Evolutionary conservation across 768 basidiomycete genomes (phyloP), one percentile per base, ranked within the genome.

Genomic region (Agrocybe pediades): DNA sequence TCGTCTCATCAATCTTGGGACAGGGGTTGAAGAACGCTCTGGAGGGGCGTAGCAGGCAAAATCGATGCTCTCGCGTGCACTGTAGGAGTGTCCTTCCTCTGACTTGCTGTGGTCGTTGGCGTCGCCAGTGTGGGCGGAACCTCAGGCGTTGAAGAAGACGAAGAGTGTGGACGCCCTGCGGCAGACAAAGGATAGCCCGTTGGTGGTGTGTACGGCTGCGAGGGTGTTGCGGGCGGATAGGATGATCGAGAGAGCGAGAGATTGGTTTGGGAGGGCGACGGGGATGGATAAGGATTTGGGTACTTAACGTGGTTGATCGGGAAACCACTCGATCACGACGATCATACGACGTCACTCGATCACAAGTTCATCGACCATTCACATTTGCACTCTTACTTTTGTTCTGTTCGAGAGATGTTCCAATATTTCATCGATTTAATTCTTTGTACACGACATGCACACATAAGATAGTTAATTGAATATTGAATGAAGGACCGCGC

Each of bases 61-160:
- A 68, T 82, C 90, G 0, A 85, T 96, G 73, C 82, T 98, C 11
- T 86, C 95, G 0, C 78, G 94, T 66, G 90, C 86, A n/a, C 74
- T 98, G 49, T 96, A 98, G 74, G 95, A 96, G 56, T 95, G 94
- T 60, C 91, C 96, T 0, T 72, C 85, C 0, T 97, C 95, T 0
- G 97, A 95, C 0, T 63, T 92, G 13, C 75, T 99, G 0, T 97
- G 95, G 92, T 87, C 92, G 2, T 83, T 96, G 82, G 83, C 91
- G 2, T 91, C n/a, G n/a, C n/a, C n/a, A n/a, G n/a, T 98, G 48
- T 95, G 93, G 92, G 79, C 86, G n/a, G 96, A 98, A 65, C 83
- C 91, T 1, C 88, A 95, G 9, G 92, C 94, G 24, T 84, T 83
- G 51, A 83, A 96, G 41, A 98, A 98, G 74, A 83, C 88, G 1